phyloP scores from a whole-genome alignment of 805 yeast genomes.

The Hanseniaspora guilliermondii region DNA sequence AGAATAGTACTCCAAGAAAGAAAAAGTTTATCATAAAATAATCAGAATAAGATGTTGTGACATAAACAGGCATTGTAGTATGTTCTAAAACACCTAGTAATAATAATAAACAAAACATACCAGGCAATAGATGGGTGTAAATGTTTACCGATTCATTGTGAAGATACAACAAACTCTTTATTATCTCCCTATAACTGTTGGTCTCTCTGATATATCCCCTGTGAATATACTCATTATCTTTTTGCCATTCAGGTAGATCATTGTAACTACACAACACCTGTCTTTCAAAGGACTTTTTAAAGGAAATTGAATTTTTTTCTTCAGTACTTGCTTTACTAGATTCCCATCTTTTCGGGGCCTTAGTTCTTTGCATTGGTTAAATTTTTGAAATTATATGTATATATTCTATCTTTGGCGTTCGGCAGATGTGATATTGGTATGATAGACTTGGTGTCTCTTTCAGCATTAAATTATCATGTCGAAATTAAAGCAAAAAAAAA shows the following conservation, averaged over 20 bases:
- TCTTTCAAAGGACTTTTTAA: not conserved
- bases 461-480: too few species aligned
- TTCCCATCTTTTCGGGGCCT: not conserved
- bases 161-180: slow-evolving; percentile 39
- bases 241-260: slow-evolving; percentile 62
- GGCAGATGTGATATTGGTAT: too few species aligned
- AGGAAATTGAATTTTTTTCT: slow-evolving; percentile 1
- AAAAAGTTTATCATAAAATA: slow-evolving; percentile 26
- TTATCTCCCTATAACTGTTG: slow-evolving; percentile 33
- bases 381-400: too few species aligned
- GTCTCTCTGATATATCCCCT: slow-evolving; percentile 54
- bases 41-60: slow-evolving; percentile 33
- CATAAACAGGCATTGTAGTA: slow-evolving; percentile 29
- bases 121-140: slow-evolving; percentile 49
- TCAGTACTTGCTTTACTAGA: not conserved
- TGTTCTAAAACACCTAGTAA: slow-evolving; percentile 20
- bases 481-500: not conserved
- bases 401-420: too few species aligned
- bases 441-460: not conserved
- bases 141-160: slow-evolving; percentile 70
- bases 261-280: slow-evolving; percentile 22
- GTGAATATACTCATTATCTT: slow-evolving; percentile 52
- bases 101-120: slow-evolving; percentile 18
- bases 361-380: too few species aligned
- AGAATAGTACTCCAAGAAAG: slow-evolving; percentile 44